A percentile compares a stretch with the other conserved stretches of the same genome.
phyloP scores from a whole-genome alignment of 441 rosid species.

The Mallotus japonicus region DNA sequence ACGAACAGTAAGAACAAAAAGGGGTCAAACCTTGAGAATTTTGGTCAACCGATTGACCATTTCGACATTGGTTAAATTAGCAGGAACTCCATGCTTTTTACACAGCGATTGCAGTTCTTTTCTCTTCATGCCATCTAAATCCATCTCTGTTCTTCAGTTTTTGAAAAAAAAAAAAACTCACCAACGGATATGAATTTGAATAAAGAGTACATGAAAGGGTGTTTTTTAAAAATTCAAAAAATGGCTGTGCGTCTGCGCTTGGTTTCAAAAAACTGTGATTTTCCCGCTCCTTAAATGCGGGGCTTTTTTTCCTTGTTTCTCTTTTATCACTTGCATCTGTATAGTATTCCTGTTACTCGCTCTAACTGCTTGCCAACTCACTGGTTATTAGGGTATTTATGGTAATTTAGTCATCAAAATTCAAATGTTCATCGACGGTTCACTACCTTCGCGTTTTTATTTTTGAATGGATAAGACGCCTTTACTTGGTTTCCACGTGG shows the following conservation, averaged over 20 bases:
- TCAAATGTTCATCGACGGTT: background rate
- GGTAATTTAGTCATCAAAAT: background rate
- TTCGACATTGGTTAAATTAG: constrained; percentile 48
- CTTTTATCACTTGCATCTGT: background rate
- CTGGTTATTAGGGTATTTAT: background rate
- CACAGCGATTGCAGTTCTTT: constrained; percentile 56
- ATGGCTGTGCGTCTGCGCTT: background rate
- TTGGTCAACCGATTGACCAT: constrained; percentile 49
- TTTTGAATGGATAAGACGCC: background rate
- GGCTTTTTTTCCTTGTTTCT: background rate
- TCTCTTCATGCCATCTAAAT: constrained; percentile 51
- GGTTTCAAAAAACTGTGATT: constrained; percentile 1
- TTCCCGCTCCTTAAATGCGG: constrained; percentile 16
- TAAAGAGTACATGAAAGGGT: too few relatives aligned
- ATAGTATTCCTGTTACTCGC: background rate
- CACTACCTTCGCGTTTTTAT: too few relatives aligned
- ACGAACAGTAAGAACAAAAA: background rate
- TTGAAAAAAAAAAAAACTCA: background rate
- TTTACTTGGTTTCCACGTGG: constrained; percentile 4
- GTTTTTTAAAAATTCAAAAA: too few relatives aligned
- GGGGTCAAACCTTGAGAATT: constrained; percentile 35
- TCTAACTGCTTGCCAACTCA: background rate
- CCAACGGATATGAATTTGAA: too few relatives aligned
- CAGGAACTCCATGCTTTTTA: constrained; percentile 60
- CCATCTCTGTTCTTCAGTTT: constrained; percentile 27